Base-by-base conservation (phyloP, 164 flowering plant genomes). In the Magnolia officinalis region DNA sequence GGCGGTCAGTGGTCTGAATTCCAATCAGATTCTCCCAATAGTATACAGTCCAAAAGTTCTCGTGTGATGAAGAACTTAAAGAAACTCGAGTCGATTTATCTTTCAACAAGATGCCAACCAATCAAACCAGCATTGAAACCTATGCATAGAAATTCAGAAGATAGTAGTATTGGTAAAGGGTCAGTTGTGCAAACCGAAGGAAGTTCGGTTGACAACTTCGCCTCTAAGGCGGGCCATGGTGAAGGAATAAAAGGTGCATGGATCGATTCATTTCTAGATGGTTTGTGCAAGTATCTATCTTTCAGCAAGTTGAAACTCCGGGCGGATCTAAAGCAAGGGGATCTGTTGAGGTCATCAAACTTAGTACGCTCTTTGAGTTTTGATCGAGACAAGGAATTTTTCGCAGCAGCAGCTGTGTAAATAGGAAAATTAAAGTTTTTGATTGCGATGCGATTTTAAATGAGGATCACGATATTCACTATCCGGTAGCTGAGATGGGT, bases 351-450 rank as follows among this genome's bases (percentile, higher is more conserved):
- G 79, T 90, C 97, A 76, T 94, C 97, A 67, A 94, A 92, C 82
- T 84, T 96, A 10, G 94, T 96, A 16, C 94, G 99, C 84, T 89
- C 97, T 16, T 83, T 96, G 67, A 81, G 92, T 78, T 96, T 96
- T 80, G 98, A 96, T 76, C 95, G 98, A 10, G 98, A 96, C 81
- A 94, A 92, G 78, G 98, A 94, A 73, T 89, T 89, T 81, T 96
- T 96, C 76, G 99, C 99, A 50, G 88, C 97, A 29, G 98, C 99
- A 80, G 99, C n/a, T n/a, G 99, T 78, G 94, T 96, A 51, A 96
- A 91, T 84, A 92, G 87, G 84, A 96, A 92, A 82, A 96, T 96
- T 70, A 96, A 96, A 84, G 85, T 96, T 37, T 96, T 96, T 87
- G 98, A 91, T 82, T 96, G 87, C 79, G 86, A 90, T 77, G 23